These are phyloP conservation scores for Jasminum sambac DNA, from an alignment of 257 asterid genomes.

Conservation along the genomic window DNA sequence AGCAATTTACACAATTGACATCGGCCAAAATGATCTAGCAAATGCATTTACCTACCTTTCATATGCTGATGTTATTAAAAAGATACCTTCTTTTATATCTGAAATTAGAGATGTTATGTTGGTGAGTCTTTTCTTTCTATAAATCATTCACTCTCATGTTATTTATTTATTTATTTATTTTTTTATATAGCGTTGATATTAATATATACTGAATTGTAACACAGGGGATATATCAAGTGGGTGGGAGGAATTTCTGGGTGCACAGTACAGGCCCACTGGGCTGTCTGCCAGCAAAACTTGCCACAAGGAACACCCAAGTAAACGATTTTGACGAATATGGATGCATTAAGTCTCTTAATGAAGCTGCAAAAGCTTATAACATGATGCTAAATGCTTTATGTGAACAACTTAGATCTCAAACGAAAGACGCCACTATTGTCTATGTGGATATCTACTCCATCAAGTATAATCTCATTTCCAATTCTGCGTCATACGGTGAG, in stretches of 20 bases:
- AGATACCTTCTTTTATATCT: constrained; percentile 41
- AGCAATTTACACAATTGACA: constrained; percentile 45
- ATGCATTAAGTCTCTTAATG: constrained; percentile 35
- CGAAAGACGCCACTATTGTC: constrained; percentile 34
- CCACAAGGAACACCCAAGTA: constrained; percentile 19
- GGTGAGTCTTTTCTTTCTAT: constrained; percentile 23
- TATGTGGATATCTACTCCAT: constrained; percentile 49
- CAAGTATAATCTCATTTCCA: constrained; percentile 45
- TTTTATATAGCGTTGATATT: background rate
- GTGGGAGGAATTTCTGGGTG: constrained; percentile 51
- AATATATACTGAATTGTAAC: background rate
- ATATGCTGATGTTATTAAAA: constrained; percentile 25
- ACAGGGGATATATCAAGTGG: constrained; percentile 32
- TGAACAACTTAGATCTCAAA: constrained; percentile 23
- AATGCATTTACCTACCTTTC: constrained; percentile 30
- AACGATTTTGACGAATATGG: constrained; percentile 40
- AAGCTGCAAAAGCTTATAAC: constrained; percentile 44
- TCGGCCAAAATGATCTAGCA: constrained; percentile 49
- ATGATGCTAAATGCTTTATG: constrained; percentile 19
- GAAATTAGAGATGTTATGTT: constrained; percentile 44
- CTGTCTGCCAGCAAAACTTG: constrained; percentile 43
- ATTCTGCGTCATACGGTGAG: constrained; percentile 39
- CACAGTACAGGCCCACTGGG: constrained; percentile 58
- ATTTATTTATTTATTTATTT: background rate
- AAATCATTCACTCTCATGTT: background rate